Evolutionary conservation across 2,329 filamentous ascomycete species (phyloP).

Genomic region (Pseudogymnoascus sp.): DNA sequence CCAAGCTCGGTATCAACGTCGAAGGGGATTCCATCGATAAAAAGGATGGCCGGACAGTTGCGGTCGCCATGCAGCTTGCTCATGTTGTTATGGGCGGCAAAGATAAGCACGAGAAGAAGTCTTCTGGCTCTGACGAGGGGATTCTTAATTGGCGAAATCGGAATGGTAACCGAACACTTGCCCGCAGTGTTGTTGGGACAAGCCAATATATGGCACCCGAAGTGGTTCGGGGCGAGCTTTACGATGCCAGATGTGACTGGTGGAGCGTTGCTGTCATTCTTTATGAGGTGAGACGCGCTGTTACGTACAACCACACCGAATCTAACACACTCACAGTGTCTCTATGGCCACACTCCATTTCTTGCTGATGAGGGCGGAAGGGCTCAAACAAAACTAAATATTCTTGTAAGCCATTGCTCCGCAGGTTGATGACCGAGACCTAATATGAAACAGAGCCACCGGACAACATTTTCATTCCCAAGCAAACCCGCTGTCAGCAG

Average conservation of each 20-base stretch:
- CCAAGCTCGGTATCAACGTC: slow-evolving; percentile 67
- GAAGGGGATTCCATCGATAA: slow-evolving; percentile 67
- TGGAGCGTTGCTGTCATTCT: slow-evolving; percentile 94
- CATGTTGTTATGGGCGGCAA: slow-evolving; percentile 34
- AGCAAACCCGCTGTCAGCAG: slow-evolving; percentile 55
- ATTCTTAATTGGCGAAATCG: slow-evolving; percentile 65
- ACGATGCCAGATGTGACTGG: slow-evolving; percentile 93
- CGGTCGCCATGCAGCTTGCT: slow-evolving; percentile 33
- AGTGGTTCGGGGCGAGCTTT: slow-evolving; percentile 71
- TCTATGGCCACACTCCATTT: slow-evolving; percentile 90
- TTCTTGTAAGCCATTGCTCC: slow-evolving; percentile 50
- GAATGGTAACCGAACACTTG: slow-evolving; percentile 62
- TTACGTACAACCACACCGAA: not conserved
- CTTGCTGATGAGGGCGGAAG: slow-evolving; percentile 65
- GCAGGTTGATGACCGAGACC: not conserved
- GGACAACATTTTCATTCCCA: slow-evolving; percentile 64
- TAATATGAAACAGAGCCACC: slow-evolving; percentile 54
- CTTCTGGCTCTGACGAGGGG: slow-evolving; percentile 26
- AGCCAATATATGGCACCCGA: slow-evolving; percentile 99
- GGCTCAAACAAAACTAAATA: slow-evolving; percentile 78
- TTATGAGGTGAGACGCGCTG: slow-evolving; percentile 55
- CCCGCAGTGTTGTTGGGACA: slow-evolving; percentile 83
- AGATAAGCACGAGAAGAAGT: slow-evolving; percentile 34
- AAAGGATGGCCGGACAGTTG: slow-evolving; percentile 41
- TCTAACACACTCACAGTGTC: slow-evolving; percentile 46